These are phyloP conservation scores for Albugo laibachii DNA, from an alignment of 352 stramenopile species.

Conservation along the genomic window DNA sequence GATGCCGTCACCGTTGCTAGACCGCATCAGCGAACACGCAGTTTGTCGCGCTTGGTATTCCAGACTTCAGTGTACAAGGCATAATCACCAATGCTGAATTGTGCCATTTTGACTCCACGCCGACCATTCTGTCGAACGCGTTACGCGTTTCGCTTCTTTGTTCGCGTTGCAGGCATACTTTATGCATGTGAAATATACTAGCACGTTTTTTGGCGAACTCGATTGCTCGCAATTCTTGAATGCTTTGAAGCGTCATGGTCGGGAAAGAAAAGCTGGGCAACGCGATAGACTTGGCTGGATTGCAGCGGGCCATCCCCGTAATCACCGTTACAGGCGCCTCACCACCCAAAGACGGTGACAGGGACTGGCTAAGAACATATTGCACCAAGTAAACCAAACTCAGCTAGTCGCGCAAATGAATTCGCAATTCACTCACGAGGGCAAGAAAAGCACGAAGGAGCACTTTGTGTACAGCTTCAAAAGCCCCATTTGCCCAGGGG, in stretches of 20 bases:
- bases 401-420: not conserved
- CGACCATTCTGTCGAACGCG: too few relatives aligned
- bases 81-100: not conserved
- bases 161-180: not conserved
- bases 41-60: not conserved
- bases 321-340: conserved; percentile 2
- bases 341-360: conserved; percentile 2
- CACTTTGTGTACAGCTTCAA: conserved; percentile 3
- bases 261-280: not conserved
- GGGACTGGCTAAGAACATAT: conserved; percentile 3
- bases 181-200: not conserved
- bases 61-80: not conserved
- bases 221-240: not conserved
- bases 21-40: not conserved
- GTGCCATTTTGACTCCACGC: too few relatives aligned
- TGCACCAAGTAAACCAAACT: not conserved
- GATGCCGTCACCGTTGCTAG: not conserved
- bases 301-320: not conserved
- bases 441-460: conserved; percentile 1
- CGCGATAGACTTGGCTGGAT: not conserved
- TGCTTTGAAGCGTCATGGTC: too few relatives aligned
- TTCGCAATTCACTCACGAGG: conserved; percentile 1
- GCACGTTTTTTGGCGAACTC: not conserved
- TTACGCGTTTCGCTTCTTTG: not conserved
- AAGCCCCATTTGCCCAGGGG: conserved; percentile 1